A percentile compares a stretch with the other conserved stretches of the same genome.
These are phyloP conservation scores for Cichorium intybus DNA, from an alignment of 140 eudicot genomes.

Conservation along the genomic window DNA sequence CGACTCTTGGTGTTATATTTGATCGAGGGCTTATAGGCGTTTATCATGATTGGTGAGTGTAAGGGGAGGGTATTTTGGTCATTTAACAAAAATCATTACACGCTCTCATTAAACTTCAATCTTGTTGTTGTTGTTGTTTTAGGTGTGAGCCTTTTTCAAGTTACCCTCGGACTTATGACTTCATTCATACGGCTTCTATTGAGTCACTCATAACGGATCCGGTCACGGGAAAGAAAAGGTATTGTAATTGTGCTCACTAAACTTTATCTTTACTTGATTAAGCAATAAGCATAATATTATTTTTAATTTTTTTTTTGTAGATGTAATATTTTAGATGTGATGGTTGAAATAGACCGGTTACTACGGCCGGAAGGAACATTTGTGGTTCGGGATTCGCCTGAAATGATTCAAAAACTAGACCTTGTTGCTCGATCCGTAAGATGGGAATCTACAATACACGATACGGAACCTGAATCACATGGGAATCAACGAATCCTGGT, in stretches of 20 bases:
- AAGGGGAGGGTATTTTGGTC: not conserved
- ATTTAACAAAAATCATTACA: not conserved
- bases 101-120: not conserved
- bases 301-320: constrained; percentile 50
- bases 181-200: constrained; percentile 70
- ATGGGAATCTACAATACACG: constrained; percentile 72
- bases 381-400: constrained; percentile 76
- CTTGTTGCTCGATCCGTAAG: constrained; percentile 65
- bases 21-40: constrained; percentile 95
- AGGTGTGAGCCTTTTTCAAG: constrained; percentile 99
- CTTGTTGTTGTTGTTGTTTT: constrained; percentile 3
- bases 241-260: constrained; percentile 1
- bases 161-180: constrained; percentile 92
- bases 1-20: constrained; percentile 75
- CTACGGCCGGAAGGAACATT: constrained; percentile 93
- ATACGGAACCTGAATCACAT: constrained; percentile 74
- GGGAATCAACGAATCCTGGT: constrained; percentile 68
- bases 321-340: constrained; percentile 84
- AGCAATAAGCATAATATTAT: not conserved
- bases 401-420: constrained; percentile 61
- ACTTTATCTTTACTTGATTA: not conserved
- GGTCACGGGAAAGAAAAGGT: constrained; percentile 71
- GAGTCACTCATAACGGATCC: constrained; percentile 76
- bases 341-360: constrained; percentile 90
- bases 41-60: constrained; percentile 93